Evolutionary conservation across 1,139 yeast species (phyloP).

Genomic region (Pneumocystis sp.): DNA sequence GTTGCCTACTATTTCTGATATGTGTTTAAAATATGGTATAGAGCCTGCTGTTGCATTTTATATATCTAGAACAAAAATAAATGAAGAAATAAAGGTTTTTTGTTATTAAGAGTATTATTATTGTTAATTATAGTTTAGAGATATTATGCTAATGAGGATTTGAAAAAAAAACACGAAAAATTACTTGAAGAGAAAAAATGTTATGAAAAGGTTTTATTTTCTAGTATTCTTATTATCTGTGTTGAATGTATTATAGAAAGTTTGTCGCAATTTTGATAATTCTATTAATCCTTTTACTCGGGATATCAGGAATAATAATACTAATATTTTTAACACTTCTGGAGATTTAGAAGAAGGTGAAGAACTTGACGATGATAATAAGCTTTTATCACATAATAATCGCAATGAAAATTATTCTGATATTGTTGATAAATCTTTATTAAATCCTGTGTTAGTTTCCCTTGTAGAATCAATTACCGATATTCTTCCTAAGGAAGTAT

Average conservation of each 20-base stretch:
- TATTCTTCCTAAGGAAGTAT: not conserved
- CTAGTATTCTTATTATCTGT: not conserved
- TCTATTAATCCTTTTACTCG: not conserved
- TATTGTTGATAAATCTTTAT: not conserved
- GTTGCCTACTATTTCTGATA: conserved; percentile 34
- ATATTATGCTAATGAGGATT: conserved; percentile 14
- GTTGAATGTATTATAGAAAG: not conserved
- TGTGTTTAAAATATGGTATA: conserved; percentile 38
- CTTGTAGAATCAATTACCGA: not conserved
- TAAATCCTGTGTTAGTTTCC: not conserved
- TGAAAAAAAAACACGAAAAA: conserved; percentile 5
- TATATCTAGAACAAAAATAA: conserved; percentile 49
- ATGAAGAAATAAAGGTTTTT: conserved; percentile 20
- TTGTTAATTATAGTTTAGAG: conserved; percentile 6
- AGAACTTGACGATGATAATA: not conserved
- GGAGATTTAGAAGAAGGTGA: not conserved
- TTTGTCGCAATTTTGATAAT: not conserved
- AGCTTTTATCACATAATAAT: not conserved
- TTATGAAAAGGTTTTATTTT: not conserved
- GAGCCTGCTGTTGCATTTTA: conserved; percentile 61
- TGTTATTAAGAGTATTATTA: not conserved
- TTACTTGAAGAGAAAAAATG: not conserved
- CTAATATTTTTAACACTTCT: not conserved
- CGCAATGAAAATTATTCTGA: not conserved
- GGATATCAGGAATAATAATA: not conserved